phyloP scores from a whole-genome alignment of 306 rosid genomes.

The Chamaecrista fasciculata region DNA sequence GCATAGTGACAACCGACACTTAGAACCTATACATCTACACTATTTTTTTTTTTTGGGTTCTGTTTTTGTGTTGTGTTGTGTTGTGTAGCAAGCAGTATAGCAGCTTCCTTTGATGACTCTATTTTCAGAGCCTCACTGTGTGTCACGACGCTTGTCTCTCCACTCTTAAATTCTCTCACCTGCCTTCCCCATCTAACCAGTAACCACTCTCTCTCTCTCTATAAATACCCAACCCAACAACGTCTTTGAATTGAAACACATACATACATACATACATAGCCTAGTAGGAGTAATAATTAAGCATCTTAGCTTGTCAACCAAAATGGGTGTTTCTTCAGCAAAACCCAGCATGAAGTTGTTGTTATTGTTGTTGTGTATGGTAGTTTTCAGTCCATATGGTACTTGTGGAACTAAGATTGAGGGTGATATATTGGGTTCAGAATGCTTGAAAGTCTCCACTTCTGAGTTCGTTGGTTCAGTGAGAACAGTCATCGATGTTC shows the following conservation, averaged over 20 bases:
- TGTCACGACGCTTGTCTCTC: not conserved
- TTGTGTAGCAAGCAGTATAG: too few relatives aligned
- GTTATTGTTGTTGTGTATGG: too few relatives aligned
- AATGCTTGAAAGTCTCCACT: slow-evolving; percentile 46
- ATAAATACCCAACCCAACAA: slow-evolving; percentile 37
- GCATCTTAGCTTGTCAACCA: too few relatives aligned
- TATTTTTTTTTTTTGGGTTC: too few relatives aligned
- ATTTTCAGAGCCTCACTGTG: not conserved
- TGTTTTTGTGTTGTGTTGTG: too few relatives aligned
- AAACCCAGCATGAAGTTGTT: too few relatives aligned
- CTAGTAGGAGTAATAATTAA: too few relatives aligned
- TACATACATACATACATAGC: too few relatives aligned
- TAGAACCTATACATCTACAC: too few relatives aligned
- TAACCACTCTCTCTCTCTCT: slow-evolving; percentile 19
- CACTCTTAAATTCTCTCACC: slow-evolving; percentile 67
- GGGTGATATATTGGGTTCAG: not conserved
- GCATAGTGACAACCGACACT: too few relatives aligned
- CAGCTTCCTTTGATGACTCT: not conserved
- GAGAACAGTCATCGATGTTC: slow-evolving; percentile 31
- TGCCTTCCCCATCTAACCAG: slow-evolving; percentile 44
- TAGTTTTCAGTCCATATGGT: not conserved
- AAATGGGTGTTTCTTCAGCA: too few relatives aligned
- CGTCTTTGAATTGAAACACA: too few relatives aligned
- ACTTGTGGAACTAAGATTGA: not conserved
- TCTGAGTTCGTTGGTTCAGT: slow-evolving; percentile 55